Evolutionary conservation across 768 basidiomycete genomes (phyloP), one percentile per base, ranked within the genome.

Genomic region (Tylopilus vinaceipallidus): DNA sequence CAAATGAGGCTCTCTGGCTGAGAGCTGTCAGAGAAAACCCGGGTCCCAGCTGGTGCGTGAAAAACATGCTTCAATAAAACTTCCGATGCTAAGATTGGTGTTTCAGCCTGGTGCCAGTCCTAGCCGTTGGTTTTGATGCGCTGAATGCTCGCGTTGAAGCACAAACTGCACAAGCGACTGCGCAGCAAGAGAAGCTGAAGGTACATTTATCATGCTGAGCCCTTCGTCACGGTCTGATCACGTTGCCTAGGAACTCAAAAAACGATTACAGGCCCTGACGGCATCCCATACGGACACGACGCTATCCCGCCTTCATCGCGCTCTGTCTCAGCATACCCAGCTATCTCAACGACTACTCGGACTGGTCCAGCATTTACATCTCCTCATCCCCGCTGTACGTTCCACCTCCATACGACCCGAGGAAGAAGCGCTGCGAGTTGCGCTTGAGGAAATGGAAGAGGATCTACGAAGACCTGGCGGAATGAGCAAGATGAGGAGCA

Each of bases 111-210:
- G 87, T 91, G 0, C 88, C 89, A 1, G 90, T 85, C 6, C 71
- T 92, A 24, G 91, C 89, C 1, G 70, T 84, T 23, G 89, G 91
- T 11, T 91, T 91, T 48, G 88, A 91, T 58, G 86, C 91, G 57
- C 71, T 94, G 19, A 84, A 88, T 54, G 76, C 78, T 50, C 84
- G 91, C 8, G 83, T 90, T 17, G 85, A 89, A 42, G 86, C 84
- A 0, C 91, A 93, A 67, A 73, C 78, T 1, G 69, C 74, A 39
- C 84, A 86, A 66, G 81, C 86, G 6, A 71, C 77, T 24, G 74
- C 75, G 9, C 89, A 92, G 47, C 79, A 83, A 60, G 79, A 84
- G 62, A 81, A 81, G 52, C 68, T 91, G 12, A 81, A 81, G 57
- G 83, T 82, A 20, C 19, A 20, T 62, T 39, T 30, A 34, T 26